phyloP scores from a whole-genome alignment of 2,329 filamentous ascomycete species.

The Phialocephala subalpina region DNA sequence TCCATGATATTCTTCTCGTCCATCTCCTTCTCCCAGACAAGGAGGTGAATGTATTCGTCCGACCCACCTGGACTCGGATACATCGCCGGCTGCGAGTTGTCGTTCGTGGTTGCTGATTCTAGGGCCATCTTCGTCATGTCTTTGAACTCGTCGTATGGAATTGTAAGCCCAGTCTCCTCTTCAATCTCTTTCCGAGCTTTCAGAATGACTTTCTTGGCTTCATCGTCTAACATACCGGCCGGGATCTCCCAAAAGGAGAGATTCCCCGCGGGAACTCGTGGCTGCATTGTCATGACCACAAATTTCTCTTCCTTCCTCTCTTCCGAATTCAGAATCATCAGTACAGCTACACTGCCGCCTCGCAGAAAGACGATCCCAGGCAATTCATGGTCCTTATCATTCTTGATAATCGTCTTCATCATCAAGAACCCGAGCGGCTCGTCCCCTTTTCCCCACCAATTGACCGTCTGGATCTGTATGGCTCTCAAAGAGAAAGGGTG shows the following conservation, averaged over 20 bases:
- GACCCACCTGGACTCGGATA: constrained; percentile 64
- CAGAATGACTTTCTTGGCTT: constrained; percentile 60
- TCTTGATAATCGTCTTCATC: constrained; percentile 56
- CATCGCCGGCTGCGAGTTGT: constrained; percentile 48
- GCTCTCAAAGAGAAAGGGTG: constrained; percentile 60
- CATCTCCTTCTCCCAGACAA: constrained; percentile 60
- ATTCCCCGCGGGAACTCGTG: constrained; percentile 24
- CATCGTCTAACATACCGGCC: constrained; percentile 44
- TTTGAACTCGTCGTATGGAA: constrained; percentile 53
- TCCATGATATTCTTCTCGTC: constrained; percentile 56
- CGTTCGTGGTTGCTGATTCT: not conserved
- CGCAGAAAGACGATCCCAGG: constrained; percentile 65
- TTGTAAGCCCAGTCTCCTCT: constrained; percentile 61
- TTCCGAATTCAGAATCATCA: constrained; percentile 29
- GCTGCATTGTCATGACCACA: constrained; percentile 30
- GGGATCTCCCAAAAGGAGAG: constrained; percentile 28
- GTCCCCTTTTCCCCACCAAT: constrained; percentile 59
- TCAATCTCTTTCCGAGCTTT: constrained; percentile 63
- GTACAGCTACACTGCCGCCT: constrained; percentile 45
- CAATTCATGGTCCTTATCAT: constrained; percentile 46
- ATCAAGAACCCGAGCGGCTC: constrained; percentile 64
- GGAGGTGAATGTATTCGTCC: constrained; percentile 65
- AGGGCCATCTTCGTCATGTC: constrained; percentile 59
- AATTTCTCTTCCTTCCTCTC: constrained; percentile 23
- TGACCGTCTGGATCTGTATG: constrained; percentile 61